Evolutionary conservation across 208 protist genomes (phyloP), one percentile per base, ranked within the genome.

Genomic region (Leishmania turanica): DNA sequence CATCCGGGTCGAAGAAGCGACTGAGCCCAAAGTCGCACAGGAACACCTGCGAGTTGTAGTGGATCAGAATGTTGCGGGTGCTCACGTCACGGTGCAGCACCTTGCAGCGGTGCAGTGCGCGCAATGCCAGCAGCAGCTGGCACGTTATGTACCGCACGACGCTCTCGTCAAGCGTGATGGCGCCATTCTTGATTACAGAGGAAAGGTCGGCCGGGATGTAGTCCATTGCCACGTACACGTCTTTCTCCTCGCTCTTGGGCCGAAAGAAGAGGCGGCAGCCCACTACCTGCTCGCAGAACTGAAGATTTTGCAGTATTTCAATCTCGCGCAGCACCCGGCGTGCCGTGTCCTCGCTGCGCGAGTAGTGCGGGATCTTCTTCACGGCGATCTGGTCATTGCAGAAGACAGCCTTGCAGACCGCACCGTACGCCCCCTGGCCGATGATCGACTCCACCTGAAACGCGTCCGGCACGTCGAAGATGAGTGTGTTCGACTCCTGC

Each of bases 21-120:
- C 91, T 96, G 60, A 98, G 91, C 15, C 96, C 96, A 84, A 98
- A 98, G 86, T 98, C 96, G 86, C 93, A 97, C 60, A 98, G 87
- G 75, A 96, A 96, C 19, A 98, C 87, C 71, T 97, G 92, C 45
- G 93, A 94, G 83, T 95, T 93, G 78, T 91, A 84, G 79, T 97
- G 89, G 6, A 97, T 88, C n/a, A 98, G 93, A 76, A 98, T 97
- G 83, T 98, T 98, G 21, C 94, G 91, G 13, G 96, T 93, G 79
- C 92, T 95, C 58, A 98, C 81, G 60, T 98, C 96, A 75, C 96
- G 94, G 80, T 98, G 96, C 56, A 97, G 81, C 1, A 95, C 91
- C 40, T 90, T 89, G 81, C 90, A 95, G 49, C 85, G 86, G 81
- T 97, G 96, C 81, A 98, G 88, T n/a, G 93, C 94, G n/a, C 94